phyloP scores from a whole-genome alignment of 441 rosid genomes.

The Erodium chrysanthum region DNA sequence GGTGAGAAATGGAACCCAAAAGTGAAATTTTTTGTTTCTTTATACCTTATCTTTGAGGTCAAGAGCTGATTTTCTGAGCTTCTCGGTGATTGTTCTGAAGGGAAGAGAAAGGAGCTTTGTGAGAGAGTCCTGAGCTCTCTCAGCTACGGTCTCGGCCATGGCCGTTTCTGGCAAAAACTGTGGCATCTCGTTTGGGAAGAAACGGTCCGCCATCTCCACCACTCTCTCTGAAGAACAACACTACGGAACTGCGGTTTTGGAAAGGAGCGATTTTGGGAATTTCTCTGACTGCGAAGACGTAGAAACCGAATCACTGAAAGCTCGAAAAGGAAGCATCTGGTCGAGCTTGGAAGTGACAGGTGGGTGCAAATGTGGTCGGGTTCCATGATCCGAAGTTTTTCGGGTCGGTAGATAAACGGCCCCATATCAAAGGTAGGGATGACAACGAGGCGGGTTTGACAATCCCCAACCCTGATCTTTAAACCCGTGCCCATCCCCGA shows the following conservation, averaged over 20 bases:
- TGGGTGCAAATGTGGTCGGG: too few relatives aligned
- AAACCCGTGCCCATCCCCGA: too few relatives aligned
- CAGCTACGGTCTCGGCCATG: conserved; percentile 9
- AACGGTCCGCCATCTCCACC: conserved; percentile 43
- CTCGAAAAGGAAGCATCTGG: not conserved
- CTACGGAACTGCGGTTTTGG: not conserved
- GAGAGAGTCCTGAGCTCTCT: conserved; percentile 25
- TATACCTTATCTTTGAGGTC: conserved; percentile 39
- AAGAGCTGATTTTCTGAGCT: conserved; percentile 32
- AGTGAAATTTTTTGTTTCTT: not conserved
- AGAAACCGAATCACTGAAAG: too few relatives aligned
- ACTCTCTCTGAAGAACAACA: not conserved
- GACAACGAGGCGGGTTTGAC: too few relatives aligned
- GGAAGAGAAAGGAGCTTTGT: conserved; percentile 34
- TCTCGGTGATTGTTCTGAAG: conserved; percentile 25
- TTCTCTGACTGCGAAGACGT: not conserved
- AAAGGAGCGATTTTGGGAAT: not conserved
- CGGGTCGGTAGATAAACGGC: too few relatives aligned
- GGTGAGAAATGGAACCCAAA: not conserved
- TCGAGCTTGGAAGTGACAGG: not conserved
- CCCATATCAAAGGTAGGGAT: too few relatives aligned
- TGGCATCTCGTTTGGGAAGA: conserved; percentile 40
- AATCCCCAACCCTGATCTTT: too few relatives aligned
- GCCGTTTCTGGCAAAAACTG: conserved; percentile 25
- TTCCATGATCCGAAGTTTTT: too few relatives aligned